Base-by-base conservation (phyloP, 805 yeast species). In the Hanseniaspora hatyaiensis region DNA sequence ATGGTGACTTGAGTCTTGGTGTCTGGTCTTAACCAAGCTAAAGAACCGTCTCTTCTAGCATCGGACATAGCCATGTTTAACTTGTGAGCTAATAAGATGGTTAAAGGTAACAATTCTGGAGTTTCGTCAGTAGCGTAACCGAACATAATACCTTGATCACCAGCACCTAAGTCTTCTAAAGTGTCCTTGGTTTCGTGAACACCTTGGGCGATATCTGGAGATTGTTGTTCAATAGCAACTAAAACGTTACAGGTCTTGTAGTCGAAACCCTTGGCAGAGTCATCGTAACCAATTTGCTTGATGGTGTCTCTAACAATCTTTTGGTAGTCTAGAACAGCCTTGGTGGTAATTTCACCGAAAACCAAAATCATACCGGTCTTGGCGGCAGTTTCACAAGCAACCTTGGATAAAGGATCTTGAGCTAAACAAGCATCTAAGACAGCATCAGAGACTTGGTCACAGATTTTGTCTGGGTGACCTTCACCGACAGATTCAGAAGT, bases 141-240 rank as follows among this genome's bases (percentile, higher is more conserved):
- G 66, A 92, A 92, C 98, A 92, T 92, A 68, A 92, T 92, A 82
- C 98, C 98, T 73, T 92, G 98, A 74, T 92, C 98, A 80, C 98
- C 98, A 56, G 98, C 98, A 70, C 98, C 98, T 64, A 92, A 79
- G 52, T 92, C 94, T 76, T 92, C 98, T 55, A 92, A 74, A 83
- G 95, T 72, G 81, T 77, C 64, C 67, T 92, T 96, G 72, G 83
- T 83, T 47, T 47, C 50, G 72, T 92, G 97, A 65, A 92, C 79
- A 78, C 98, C 98, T 73, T 89, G 97, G 53, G 98, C 98, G 63
- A 92, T 92, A 73, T 92, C 98, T 59, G 95, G 92, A 47, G 96
- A 87, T 74, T 92, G 98, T 74, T 92, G 96, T 76, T 92, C 98
- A 68, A 92, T 87, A 68, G 98, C 98, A 54, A 92, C 97, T 55